A percentile compares a stretch with the other conserved stretches of the same genome.
These are phyloP conservation scores for Heracleum sosnowskyi DNA, from an alignment of 129 eudicot genomes.

Conservation along the genomic window DNA sequence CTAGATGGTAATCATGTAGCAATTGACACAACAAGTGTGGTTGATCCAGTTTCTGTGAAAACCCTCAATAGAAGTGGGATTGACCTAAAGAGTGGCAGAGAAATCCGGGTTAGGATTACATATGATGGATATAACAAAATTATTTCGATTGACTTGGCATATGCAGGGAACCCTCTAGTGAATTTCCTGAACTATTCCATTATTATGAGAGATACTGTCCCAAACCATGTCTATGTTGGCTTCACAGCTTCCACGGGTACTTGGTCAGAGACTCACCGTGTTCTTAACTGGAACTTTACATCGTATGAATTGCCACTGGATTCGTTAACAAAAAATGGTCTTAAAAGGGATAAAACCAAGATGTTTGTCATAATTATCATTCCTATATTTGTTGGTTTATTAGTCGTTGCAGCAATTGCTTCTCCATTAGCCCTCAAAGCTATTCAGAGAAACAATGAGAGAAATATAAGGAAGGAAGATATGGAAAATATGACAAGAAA, in stretches of 20 bases:
- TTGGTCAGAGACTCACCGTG: conserved; percentile 36
- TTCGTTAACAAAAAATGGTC: conserved; percentile 22
- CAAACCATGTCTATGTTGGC: conserved; percentile 40
- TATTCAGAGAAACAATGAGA: conserved; percentile 27
- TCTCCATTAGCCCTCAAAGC: conserved; percentile 20
- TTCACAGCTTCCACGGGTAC: conserved; percentile 61
- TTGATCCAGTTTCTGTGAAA: conserved; percentile 29
- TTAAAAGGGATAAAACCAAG: conserved; percentile 5
- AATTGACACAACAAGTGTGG: conserved; percentile 44
- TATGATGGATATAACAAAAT: conserved; percentile 48
- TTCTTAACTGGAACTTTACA: conserved; percentile 52
- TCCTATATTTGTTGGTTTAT: conserved; percentile 23
- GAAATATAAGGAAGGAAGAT: conserved; percentile 25
- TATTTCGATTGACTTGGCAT: conserved; percentile 33
- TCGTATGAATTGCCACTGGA: conserved; percentile 29
- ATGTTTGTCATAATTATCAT: conserved; percentile 23
- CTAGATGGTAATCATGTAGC: conserved; percentile 58
- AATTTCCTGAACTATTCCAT: conserved; percentile 32
- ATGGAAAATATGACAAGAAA: conserved; percentile 36
- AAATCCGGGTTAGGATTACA: conserved; percentile 32
- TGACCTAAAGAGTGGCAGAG: conserved; percentile 49
- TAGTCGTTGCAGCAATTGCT: conserved; percentile 13
- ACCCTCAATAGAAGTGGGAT: conserved; percentile 37
- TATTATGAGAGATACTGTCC: conserved; percentile 43
- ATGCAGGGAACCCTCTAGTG: conserved; percentile 27